Base-by-base conservation (phyloP, 1,139 yeast species). In the Suhomyces bribrorum region DNA sequence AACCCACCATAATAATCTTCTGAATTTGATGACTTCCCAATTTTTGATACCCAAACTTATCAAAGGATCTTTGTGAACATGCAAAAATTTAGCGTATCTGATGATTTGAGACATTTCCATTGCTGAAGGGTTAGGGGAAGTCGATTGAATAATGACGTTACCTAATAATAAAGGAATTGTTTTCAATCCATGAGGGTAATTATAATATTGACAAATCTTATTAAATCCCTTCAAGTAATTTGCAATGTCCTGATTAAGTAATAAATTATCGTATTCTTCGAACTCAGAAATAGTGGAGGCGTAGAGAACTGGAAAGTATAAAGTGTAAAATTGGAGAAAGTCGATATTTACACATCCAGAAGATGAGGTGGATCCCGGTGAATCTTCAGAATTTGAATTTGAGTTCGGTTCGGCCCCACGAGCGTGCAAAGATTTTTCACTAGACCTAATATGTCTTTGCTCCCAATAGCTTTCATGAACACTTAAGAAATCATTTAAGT, bases 1-100 rank as follows among this genome's bases (percentile, higher is more conserved):
- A 26, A 78, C 79, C 84, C 85, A 81, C 85, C 86, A 81, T 13
- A 81, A 54, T 38, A 78, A 53, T 50, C 86, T 64, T 53, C 83
- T 65, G 35, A 73, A 66, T 42, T 77, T 79, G 4, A 79, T 69
- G 9, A 72, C 65, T 38, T 67, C 69, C 53, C 69, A 61, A 46
- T 77, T 76, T 11, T 67, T 61, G 20, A 79, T 69, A 17, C 74
- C 66, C 39, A 79, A 72, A 31, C 74, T 69, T 1, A 67, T 54
- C 3, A 73, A 66, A 0, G 86, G 86, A 49, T 80, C 86, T 50
- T 80, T 72, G 49, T 80, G 79, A 35, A 80, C 57, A 38, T 77
- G 79, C 23, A 78, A 60, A 35, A 75, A 64, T 51, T 79, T 80
- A 1, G 83, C 81, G 46, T 77, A 75, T 34, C 83, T 53, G 3